phyloP scores from a whole-genome alignment of 176 grass and related monocot species.

The Oryza rufipogon region DNA sequence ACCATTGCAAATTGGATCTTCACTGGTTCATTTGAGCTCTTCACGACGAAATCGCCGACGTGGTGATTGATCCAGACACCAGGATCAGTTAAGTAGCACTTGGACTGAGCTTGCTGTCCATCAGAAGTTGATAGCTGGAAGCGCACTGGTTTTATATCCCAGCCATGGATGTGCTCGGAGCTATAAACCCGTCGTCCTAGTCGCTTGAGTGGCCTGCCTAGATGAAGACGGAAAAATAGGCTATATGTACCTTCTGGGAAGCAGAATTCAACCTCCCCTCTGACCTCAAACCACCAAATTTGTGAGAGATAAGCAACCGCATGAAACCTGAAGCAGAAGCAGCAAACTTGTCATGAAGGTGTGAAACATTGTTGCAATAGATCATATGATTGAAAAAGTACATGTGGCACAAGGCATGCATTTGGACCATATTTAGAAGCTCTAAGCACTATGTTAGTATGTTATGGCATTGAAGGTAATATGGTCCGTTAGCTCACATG shows the following conservation, averaged over 20 bases:
- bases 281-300: constrained; percentile 97
- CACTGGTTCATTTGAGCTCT: constrained; percentile 38
- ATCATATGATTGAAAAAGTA: background rate
- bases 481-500: constrained; percentile 24
- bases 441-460: background rate
- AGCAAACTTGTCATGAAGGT: constrained; percentile 26
- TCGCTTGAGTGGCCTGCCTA: constrained; percentile 68
- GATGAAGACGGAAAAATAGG: constrained; percentile 78
- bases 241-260: constrained; percentile 91
- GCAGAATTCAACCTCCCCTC: constrained; percentile 75
- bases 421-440: background rate
- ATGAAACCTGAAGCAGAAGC: constrained; percentile 60
- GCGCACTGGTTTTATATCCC: constrained; percentile 84
- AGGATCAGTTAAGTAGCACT: constrained; percentile 72
- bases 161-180: constrained; percentile 72
- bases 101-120: constrained; percentile 75
- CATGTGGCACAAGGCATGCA: background rate
- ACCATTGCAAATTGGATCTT: constrained; percentile 72
- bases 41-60: constrained; percentile 82
- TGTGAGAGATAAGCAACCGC: constrained; percentile 77
- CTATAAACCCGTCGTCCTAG: constrained; percentile 64
- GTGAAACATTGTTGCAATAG: background rate
- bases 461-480: background rate
- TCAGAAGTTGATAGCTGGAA: constrained; percentile 87
- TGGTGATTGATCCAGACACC: constrained; percentile 78